Base-by-base conservation (phyloP, 129 eudicot genomes). In the Ambrosia trifida region DNA sequence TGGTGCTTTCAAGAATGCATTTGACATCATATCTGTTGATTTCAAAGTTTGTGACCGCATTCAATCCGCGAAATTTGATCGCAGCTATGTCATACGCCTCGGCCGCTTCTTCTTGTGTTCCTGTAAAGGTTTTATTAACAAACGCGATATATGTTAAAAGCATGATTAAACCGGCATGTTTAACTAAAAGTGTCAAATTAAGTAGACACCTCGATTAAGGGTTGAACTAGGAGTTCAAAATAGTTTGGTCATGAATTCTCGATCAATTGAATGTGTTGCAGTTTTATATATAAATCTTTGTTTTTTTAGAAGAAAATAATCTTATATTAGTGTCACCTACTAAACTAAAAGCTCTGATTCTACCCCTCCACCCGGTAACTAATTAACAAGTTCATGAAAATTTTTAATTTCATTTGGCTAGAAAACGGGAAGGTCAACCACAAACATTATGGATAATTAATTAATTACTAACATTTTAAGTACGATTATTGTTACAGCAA, bases 71-170 rank as follows among this genome's bases (percentile, higher is more conserved):
- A 53, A 92, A 92, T 44, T 89, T 92, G 9, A 92, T 92, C 64
- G 98, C 98, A 3, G 98, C 98, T 30, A 89, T 85, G 82, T 93
- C 98, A 7, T 93, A 93, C 1, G 98, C 98, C 61, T 93, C 98
- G n/a, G 98, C 98, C 49, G 98, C 98, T 82, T 89, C 98, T 77
- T 93, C 98, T 67, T 93, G 98, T 2, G 98, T 93, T 64, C 92
- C 98, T 92, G 64, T 4, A 69, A 44, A 4, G 5, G 20, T 43
- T 32, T 9, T 2, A 7, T 9, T 2, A 7, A 59, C 33, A 53
- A 10, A 16, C 60, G 19, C 1, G 31, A 53, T 18, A 53, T 9
- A 53, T 4, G 19, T 17, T 53, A 7, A 53, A 19, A 19, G 3
- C 11, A 17, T 54, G 12, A 49, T 53, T 16, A 51, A 5, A 40